Base-by-base conservation (phyloP, 140 eudicot species). In the Oenanthe javanica region DNA sequence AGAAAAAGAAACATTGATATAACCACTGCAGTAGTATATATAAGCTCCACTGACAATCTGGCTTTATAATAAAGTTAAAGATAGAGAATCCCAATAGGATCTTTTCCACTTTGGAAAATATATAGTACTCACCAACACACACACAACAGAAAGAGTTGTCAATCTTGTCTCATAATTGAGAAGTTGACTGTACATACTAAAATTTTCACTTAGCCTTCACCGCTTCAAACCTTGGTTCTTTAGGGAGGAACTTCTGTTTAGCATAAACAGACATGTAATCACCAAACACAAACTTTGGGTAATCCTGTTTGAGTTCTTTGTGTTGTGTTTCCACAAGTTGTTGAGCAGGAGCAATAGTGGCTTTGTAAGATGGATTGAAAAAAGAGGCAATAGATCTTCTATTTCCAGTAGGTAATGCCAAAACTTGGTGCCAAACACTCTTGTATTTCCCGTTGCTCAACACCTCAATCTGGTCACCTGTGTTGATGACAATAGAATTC, bases 211-310 rank as follows among this genome's bases (percentile, higher is more conserved):
- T 79, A 23, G 90, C 88, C 66, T 69, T 83, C 23, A 92, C 93
- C 75, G 97, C 95, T 70, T 87, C 83, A 52, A 95, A 95, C 88
- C 99, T 88, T 45, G 99, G 99, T 81, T 92, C 99, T 81, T 95
- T 95, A 0, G 97, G 88, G 46, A 86, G 91, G 78, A 95, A 95
- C 96, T 95, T 95, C 76, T 92, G 99, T 74, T 89, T 84, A 8
- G 71, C 86, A 77, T 95, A 95, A 46, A 95, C 87, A 4, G 89
- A 78, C 97, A 95, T 95, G 70, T 95, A 95, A 73, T 95, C 97
- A 54, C 93, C 96, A 85, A 92, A 95, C 81, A 92, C 79, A 71
- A 95, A 90, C 86, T 86, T 87, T 0, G 99, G 99, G 74, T 95
- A 95, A 36, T n/a, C 80, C 21, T 27, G 52, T 25, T 21, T 81